Percentiles rank a stretch among this genome's conserved stretches.
Conservation (phyloP, 1,284 basidiomycete species). For the Malassezia equina region DNA sequence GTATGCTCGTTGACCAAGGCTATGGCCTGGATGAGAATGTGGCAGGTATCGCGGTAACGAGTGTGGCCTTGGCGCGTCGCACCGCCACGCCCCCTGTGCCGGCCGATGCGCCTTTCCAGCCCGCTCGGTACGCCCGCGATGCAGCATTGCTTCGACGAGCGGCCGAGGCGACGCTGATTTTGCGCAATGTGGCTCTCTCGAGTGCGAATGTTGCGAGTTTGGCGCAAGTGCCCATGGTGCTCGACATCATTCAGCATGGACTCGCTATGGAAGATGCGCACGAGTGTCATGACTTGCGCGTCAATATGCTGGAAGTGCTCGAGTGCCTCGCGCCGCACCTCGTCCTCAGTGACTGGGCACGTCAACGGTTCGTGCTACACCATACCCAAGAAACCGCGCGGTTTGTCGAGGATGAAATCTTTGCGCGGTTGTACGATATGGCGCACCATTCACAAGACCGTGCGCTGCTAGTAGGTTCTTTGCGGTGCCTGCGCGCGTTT, state of each 20-base stretch:
- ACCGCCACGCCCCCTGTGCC: not conserved
- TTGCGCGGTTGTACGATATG: slow-evolving; percentile 24
- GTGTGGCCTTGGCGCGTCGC: not conserved
- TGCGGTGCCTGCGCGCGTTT: slow-evolving; percentile 33
- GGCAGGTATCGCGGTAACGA: not conserved
- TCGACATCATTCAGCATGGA: not conserved
- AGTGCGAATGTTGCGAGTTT: slow-evolving; percentile 21
- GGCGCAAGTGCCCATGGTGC: not conserved
- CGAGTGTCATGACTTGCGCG: slow-evolving; percentile 31
- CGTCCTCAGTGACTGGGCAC: slow-evolving; percentile 23
- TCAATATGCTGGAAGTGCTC: slow-evolving; percentile 38
- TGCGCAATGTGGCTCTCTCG: slow-evolving; percentile 28
- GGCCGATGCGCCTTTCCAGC: slow-evolving; percentile 2
- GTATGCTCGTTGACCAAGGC: slow-evolving; percentile 20
- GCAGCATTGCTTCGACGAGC: slow-evolving; percentile 31
- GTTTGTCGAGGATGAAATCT: slow-evolving; percentile 25
- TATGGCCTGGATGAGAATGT: slow-evolving; percentile 21
- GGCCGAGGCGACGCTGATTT: slow-evolving; percentile 27
- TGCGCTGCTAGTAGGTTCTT: slow-evolving; percentile 28
- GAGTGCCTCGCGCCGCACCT: slow-evolving; percentile 25
- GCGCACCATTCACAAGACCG: slow-evolving; percentile 33
- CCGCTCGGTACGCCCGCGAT: slow-evolving; percentile 14
- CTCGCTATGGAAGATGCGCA: slow-evolving; percentile 2
- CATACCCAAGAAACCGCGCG: not conserved
- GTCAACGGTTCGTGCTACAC: not conserved